Evolutionary conservation across 805 yeast genomes (phyloP), one percentile per base, ranked within the genome.

Genomic region (Lachancea sp.): DNA sequence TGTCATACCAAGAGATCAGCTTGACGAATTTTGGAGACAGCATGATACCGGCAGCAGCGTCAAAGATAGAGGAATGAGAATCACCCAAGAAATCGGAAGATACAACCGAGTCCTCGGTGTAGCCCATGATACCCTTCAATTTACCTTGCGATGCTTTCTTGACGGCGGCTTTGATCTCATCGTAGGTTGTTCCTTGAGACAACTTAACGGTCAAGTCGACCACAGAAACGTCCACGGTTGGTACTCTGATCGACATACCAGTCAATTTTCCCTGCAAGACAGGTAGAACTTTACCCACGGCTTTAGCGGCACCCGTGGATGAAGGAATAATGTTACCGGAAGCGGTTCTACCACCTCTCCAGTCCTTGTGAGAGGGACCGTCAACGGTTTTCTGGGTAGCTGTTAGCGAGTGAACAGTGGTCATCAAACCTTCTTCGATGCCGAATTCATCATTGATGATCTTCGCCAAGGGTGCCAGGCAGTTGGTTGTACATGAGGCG

Each of bases 291-390:
- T 75, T 77, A 69, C 83, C 83, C 55, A 78, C 84, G 54, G 83
- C 83, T 73, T 78, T 78, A 49, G 84, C 84, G 54, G 84, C 84
- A 73, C 84, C 84, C 41, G 84, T 78, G 52, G 83, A 76, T 43
- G 83, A 78, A 67, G 84, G 84, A 58, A 78, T 78, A 63, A 78
- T 78, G 77, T 78, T 78, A 60, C 78, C 83, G 48, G 82, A 75
- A 60, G 84, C 84, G 56, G 83, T 76, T 72, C 84, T 74, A 65
- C 83, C 84, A 70, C 83, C 83, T 75, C 84, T 77, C 84, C 84
- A 78, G 71, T 78, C 84, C 70, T 78, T 78, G 71, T 76, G 81
- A 64, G 84, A 78, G 62, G 83, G 81, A 70, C 83, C 83, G 63
- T 78, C 84, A 55, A 78, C 84, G 48, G 83, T 77, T 71, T 78